A percentile compares a stretch with the other conserved stretches of the same genome.
Evolutionary conservation across 805 yeast species (phyloP).

Genomic region (Candida sithepensis): DNA sequence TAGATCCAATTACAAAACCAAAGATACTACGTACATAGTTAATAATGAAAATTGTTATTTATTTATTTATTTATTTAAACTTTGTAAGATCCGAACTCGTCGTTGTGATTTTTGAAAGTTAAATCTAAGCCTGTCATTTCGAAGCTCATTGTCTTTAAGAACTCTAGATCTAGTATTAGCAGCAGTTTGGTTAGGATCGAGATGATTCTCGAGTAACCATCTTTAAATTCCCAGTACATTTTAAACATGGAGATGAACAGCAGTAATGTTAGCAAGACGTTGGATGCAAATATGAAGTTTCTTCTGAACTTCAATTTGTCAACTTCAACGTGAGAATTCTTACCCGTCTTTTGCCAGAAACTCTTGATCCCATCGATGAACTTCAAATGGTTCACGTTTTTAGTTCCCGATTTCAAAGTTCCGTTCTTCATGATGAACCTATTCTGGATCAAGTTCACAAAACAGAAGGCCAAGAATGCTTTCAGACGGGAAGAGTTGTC

Average conservation of each 20-base stretch:
- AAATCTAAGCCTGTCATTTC: constrained; percentile 20
- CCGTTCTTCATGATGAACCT: constrained; percentile 24
- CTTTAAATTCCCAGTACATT: constrained; percentile 14
- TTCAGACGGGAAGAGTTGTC: constrained; percentile 26
- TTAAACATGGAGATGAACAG: constrained; percentile 18
- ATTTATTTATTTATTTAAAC: not conserved
- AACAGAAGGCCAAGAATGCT: constrained; percentile 23
- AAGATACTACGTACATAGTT: constrained; percentile 7
- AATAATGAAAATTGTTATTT: not conserved
- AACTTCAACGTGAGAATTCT: constrained; percentile 17
- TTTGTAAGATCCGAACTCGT: not conserved
- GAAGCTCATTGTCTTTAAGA: constrained; percentile 17
- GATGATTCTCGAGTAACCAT: constrained; percentile 9
- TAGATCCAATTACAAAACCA: constrained; percentile 37
- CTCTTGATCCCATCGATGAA: constrained; percentile 19
- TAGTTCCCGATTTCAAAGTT: not conserved
- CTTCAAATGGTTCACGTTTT: not conserved
- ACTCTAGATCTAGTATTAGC: constrained; percentile 21
- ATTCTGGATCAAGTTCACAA: constrained; percentile 24
- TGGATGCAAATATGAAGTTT: constrained; percentile 11
- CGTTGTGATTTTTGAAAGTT: constrained; percentile 5
- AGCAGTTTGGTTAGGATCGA: constrained; percentile 11
- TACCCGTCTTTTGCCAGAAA: constrained; percentile 13
- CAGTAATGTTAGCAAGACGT: constrained; percentile 6
- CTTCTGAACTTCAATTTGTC: constrained; percentile 19